Evolutionary conservation across 2,329 filamentous ascomycete genomes (phyloP), one percentile per base, ranked within the genome.

Genomic region (Colletotrichum noveboracense): DNA sequence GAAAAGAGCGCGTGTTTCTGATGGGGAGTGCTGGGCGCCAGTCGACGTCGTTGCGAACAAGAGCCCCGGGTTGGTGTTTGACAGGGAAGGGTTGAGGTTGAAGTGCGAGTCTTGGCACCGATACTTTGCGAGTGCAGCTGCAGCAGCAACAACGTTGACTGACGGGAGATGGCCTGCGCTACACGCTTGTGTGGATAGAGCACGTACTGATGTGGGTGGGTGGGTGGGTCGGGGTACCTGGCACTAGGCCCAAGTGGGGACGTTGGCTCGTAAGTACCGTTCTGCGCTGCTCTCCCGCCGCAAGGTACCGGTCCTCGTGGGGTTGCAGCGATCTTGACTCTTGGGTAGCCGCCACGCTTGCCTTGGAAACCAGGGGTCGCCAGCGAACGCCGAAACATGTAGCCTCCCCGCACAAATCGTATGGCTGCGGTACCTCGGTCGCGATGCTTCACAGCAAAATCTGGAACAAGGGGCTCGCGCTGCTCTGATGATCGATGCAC

Each of bases 401-500:
- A 76, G 36, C 28, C 14, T 24, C 36, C 16, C 34, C 28, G 74
- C 64, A 21, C n/a, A 38, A 74, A 52, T 65, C 34, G 70, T 73
- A 61, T 73, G 70, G 64, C 14, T 34, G 28, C 4, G 34, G 60
- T 66, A 76, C 70, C 67, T 74, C 71, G 28, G 16, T 9, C 14
- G 28, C 64, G 34, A 74, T 69, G 70, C 70, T 76, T 68, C 70
- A 76, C 70, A 43, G 74, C 68, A 71, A 73, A 67, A 67, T 77
- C 75, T 77, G 62, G 70, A 74, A 76, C 70, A 70, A 76, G 76
- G 74, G 74, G 74, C 70, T 72, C n/a, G 58, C 64, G 30, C 64
- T 55, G 52, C 30, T 69, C 24, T 32, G 65, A 66, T 18, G 52
- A 30, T 64, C 74, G 71, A 77, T 74, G 75, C 70, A 72, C 70